Evolutionary conservation across 108 stramenopile species (phyloP).

Genomic region (Cyclotella baltica): DNA sequence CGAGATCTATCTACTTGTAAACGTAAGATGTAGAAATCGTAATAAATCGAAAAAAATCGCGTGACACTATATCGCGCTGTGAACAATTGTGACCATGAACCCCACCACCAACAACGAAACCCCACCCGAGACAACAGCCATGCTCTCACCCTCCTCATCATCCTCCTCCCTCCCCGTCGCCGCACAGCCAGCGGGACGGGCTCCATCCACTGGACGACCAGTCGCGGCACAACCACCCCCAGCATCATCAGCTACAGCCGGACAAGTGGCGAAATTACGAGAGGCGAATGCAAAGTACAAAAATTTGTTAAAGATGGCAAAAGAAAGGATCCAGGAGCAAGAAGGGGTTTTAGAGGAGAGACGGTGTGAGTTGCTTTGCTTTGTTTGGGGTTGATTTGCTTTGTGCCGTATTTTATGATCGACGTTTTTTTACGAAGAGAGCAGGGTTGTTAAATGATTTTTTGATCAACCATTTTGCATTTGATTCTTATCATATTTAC

Average conservation of each 20-base stretch:
- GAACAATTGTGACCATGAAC: too few relatives aligned
- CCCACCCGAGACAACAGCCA: not conserved
- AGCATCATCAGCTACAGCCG: not conserved
- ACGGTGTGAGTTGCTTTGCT: constrained; percentile 46
- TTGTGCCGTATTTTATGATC: too few relatives aligned
- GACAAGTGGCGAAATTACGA: constrained; percentile 74
- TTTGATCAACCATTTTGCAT: not conserved
- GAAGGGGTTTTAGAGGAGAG: constrained; percentile 73
- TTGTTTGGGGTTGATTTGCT: too few relatives aligned
- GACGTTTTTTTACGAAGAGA: too few relatives aligned
- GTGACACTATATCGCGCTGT: too few relatives aligned
- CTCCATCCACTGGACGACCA: not conserved
- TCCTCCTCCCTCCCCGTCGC: not conserved
- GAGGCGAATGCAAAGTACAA: constrained; percentile 92
- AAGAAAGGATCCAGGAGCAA: constrained; percentile 87
- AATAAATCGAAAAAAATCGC: too few relatives aligned
- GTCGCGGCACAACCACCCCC: not conserved
- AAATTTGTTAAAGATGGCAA: constrained; percentile 87
- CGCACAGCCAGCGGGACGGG: not conserved
- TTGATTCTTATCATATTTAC: not conserved
- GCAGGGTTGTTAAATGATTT: too few relatives aligned
- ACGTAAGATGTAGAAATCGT: too few relatives aligned
- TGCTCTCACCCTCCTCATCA: not conserved
- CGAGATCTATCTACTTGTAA: too few relatives aligned
- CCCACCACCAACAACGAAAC: too few relatives aligned